Evolutionary conservation across 225 moss, liverwort and hornwort genomes (phyloP), one percentile per base, ranked within the genome.

Genomic region (Physcomitrellopsis africana): DNA sequence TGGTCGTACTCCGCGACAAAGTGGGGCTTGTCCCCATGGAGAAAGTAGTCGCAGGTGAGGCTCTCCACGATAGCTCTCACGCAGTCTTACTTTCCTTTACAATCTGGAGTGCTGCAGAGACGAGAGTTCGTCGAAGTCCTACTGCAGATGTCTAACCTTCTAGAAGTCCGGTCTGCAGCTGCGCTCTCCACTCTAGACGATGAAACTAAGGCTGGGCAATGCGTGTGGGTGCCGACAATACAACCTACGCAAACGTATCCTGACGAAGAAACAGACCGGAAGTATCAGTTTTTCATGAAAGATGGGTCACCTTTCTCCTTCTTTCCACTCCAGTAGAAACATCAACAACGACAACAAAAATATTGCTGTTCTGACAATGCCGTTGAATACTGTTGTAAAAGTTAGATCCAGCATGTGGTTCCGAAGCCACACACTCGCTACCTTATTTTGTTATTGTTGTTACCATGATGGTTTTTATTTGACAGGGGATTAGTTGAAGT

Each of bases 131-230:
- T 29, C 20, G 42, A 9, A 18, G 12, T 18, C 7, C 9, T 16
- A 46, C 7, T 72, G 13, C 19, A n/a, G 72, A 19, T 47, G 7
- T 23, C 15, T 42, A 42, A 63, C 48, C 22, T 1, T 16, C 20
- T 23, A 9, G 20, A 23, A 23, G 22, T 4, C 10, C 16, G 22
- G 3, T 0, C 14, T 64, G 48, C 69, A 70, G 78, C 51, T 3
- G 78, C 82, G 16, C 46, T 82, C 17, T 20, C 44, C 32, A 0
- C 69, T 17, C 51, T 82, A 19, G 52, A 82, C 13, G 82, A 82
- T 59, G 78, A 78, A 43, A 68, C 57, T 74, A 78, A 32, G 65
- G 51, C 29, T 43, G 82, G 69, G 37, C 51, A 56, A 60, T 82
- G 81, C 54, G 0, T 82, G 7, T 78, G 82, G 78, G 63, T 74